phyloP scores from a whole-genome alignment of 345 rosid genomes.

The Balakata baccata region DNA sequence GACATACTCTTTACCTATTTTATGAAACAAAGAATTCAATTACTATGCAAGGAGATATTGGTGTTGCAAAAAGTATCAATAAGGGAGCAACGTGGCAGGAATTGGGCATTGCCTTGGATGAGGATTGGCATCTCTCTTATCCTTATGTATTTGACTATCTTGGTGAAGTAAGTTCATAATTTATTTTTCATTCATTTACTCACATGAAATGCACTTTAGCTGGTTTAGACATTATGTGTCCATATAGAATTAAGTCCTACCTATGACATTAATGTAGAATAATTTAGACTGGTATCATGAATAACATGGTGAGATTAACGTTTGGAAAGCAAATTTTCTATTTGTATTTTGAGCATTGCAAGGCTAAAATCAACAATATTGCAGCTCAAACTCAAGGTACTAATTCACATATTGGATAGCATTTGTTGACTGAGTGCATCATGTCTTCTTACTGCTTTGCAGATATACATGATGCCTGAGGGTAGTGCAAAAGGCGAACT shows the following conservation, averaged over 20 bases:
- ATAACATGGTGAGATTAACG: background rate
- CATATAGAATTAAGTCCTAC: background rate
- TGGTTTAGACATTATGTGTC: background rate
- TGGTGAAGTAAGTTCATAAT: slow-evolving; percentile 57
- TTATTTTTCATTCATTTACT: background rate
- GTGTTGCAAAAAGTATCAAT: slow-evolving; percentile 73
- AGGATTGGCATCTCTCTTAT: slow-evolving; percentile 92
- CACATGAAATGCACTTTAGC: background rate
- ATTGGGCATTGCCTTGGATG: slow-evolving; percentile 86
- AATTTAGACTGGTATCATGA: background rate
- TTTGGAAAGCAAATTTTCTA: no score
- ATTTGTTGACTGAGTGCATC: background rate
- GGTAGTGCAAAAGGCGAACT: slow-evolving; percentile 65
- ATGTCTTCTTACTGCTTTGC: slow-evolving; percentile 20
- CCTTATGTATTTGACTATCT: slow-evolving; percentile 76
- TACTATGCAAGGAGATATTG: slow-evolving; percentile 94
- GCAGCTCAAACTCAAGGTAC: no score
- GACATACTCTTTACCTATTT: slow-evolving; percentile 64
- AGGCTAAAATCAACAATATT: background rate
- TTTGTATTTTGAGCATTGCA: background rate
- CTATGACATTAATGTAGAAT: background rate
- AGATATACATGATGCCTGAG: slow-evolving; percentile 98
- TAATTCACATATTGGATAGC: background rate
- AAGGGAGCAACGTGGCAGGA: slow-evolving; percentile 92
- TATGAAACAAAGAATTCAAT: slow-evolving; percentile 75